Conservation (phyloP, 495 filamentous ascomycete genomes). For the Tirmania nivea region DNA sequence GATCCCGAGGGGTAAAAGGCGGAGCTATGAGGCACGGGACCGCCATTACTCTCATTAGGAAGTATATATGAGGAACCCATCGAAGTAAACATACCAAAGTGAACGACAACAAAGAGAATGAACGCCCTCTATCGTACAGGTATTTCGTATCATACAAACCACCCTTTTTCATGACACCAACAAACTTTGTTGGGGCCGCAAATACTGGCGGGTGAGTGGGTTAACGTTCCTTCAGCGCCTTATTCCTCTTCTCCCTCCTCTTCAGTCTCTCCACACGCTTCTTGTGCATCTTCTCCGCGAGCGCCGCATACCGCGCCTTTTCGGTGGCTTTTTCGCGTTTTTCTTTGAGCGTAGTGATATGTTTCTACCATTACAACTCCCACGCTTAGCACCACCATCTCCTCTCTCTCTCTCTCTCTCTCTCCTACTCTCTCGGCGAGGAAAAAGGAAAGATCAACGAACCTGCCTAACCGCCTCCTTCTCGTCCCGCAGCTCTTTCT, state of each 20-base stretch:
- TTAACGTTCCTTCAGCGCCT: conserved; percentile 46
- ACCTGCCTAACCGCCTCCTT: conserved; percentile 77
- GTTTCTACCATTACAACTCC: conserved; percentile 29
- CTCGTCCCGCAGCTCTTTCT: conserved; percentile 89
- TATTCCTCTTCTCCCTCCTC: conserved; percentile 93
- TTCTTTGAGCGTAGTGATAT: conserved; percentile 59
- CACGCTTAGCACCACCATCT: not conserved
- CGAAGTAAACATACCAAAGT: too few species aligned
- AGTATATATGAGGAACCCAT: too few species aligned
- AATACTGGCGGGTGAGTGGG: conserved; percentile 1
- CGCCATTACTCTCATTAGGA: too few species aligned
- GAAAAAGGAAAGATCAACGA: conserved; percentile 4
- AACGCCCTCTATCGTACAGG: too few species aligned
- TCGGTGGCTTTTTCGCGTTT: conserved; percentile 72
- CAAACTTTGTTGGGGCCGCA: too few species aligned
- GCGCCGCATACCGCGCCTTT: conserved; percentile 77
- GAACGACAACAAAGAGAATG: too few species aligned
- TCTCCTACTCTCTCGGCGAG: not conserved
- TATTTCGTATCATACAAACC: too few species aligned
- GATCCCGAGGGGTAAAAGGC: too few species aligned
- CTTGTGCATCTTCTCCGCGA: conserved; percentile 93
- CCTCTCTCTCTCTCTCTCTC: not conserved
- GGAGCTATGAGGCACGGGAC: too few species aligned
- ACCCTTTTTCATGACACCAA: too few species aligned
- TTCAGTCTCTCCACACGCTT: conserved; percentile 84